These are phyloP conservation scores for Fistulinella cinereoalba DNA, from an alignment of 1,284 basidiomycete genomes.

Conservation along the genomic window DNA sequence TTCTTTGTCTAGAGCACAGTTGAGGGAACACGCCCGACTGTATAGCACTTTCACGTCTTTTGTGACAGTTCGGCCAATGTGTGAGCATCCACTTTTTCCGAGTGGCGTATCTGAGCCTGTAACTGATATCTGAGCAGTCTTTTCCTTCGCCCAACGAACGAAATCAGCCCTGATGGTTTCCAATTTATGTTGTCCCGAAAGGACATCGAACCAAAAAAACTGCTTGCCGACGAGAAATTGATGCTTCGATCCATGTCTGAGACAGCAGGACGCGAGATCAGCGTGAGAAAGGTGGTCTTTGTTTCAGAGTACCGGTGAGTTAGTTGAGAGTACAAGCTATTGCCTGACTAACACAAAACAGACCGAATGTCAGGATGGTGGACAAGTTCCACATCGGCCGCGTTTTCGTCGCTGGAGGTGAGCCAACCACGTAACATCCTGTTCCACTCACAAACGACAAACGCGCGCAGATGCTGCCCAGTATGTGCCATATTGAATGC, in stretches of 20 bases:
- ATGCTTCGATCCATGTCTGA: conserved; percentile 17
- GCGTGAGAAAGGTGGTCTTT: conserved; percentile 13
- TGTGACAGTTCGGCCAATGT: conserved; percentile 8
- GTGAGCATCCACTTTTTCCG: conserved; percentile 5
- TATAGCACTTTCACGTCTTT: conserved; percentile 34
- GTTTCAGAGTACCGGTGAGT: conserved; percentile 27
- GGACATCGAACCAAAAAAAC: conserved; percentile 25
- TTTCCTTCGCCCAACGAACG: conserved; percentile 17
- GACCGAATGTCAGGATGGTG: conserved; percentile 34
- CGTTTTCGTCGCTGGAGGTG: no score
- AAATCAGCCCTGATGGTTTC: conserved; percentile 31
- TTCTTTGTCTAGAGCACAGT: background rate
- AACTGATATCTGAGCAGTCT: conserved; percentile 1
- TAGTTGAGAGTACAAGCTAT: conserved; percentile 14
- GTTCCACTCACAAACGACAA: background rate
- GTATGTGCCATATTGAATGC: conserved; percentile 4
- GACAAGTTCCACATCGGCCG: conserved; percentile 31
- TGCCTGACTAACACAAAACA: conserved; percentile 10
- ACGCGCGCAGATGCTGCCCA: conserved; percentile 18
- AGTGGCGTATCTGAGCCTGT: background rate
- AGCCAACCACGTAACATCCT: conserved; percentile 18
- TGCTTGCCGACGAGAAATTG: conserved; percentile 21
- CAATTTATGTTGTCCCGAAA: conserved; percentile 32
- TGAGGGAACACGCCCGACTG: background rate
- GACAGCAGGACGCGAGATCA: conserved; percentile 11